Conservation (phyloP, 2,329 filamentous ascomycete species). For the Periglandula ipomoeae region DNA sequence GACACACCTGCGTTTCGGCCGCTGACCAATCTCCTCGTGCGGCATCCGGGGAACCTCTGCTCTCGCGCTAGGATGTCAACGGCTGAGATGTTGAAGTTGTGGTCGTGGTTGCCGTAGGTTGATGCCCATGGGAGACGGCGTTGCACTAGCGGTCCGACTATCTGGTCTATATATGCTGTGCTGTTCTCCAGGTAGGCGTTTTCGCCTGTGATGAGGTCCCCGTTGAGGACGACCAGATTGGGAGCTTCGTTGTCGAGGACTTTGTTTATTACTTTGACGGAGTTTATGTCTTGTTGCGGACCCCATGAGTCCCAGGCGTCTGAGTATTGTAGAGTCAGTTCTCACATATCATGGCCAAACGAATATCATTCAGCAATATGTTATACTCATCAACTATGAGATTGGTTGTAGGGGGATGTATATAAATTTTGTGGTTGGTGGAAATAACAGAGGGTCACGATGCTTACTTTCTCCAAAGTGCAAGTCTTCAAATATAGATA, state of each 20-base stretch:
- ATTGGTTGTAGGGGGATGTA: conserved; percentile 2
- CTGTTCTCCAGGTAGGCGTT: conserved; percentile 45
- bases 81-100: conserved; percentile 46
- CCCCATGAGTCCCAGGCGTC: conserved; percentile 36
- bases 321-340: conserved; percentile 10
- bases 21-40: conserved; percentile 31
- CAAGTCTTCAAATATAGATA: conserved; percentile 58
- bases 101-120: conserved; percentile 65
- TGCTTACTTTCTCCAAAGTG: conserved; percentile 59
- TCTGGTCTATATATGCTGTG: conserved; percentile 48
- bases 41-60: conserved; percentile 26
- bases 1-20: conserved; percentile 28
- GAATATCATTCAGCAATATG: too few species aligned
- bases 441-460: neutral
- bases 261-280: conserved; percentile 44
- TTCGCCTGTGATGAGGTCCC: conserved; percentile 63
- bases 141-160: conserved; percentile 48
- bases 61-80: conserved; percentile 33
- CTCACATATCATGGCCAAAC: too few species aligned
- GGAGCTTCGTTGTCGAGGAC: conserved; percentile 49
- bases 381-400: neutral
- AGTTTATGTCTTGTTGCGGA: conserved; percentile 46
- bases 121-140: conserved; percentile 53
- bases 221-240: conserved; percentile 58
- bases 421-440: too few species aligned